Evolutionary conservation across 2,329 filamentous ascomycete species (phyloP).

Genomic region (Fusarium burgessii): DNA sequence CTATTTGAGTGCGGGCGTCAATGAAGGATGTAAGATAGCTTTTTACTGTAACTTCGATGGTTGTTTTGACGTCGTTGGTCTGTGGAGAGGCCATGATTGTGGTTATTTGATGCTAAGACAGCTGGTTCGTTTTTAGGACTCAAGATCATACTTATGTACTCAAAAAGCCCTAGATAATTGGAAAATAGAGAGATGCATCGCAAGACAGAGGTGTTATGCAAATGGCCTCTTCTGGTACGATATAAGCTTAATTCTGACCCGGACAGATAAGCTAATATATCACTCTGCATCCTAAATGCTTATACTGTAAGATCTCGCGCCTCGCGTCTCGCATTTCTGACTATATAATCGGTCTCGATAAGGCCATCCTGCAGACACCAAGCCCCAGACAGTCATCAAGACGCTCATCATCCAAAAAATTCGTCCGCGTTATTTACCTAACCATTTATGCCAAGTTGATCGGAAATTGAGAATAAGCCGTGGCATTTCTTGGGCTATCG

Average conservation of each 20-base stretch:
- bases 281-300: not conserved
- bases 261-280: not conserved
- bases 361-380: not conserved
- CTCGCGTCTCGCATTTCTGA: not conserved
- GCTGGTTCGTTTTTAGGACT: not conserved
- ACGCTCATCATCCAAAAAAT: too few species aligned
- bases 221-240: too few species aligned
- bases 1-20: slow-evolving; percentile 9
- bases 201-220: too few species aligned
- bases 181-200: too few species aligned
- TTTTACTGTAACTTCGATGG: slow-evolving; percentile 13
- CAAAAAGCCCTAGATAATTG: not conserved
- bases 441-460: not conserved
- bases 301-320: not conserved
- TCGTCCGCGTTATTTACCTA: not conserved
- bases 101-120: not conserved
- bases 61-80: not conserved
- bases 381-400: not conserved
- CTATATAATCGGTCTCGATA: not conserved
- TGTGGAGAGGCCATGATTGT: slow-evolving; percentile 3
- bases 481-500: not conserved
- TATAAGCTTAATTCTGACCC: not conserved
- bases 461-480: too few species aligned
- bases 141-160: not conserved
- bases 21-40: slow-evolving; percentile 16